phyloP scores from a whole-genome alignment of 352 stramenopile genomes.

The Pythium aphanidermatum region DNA sequence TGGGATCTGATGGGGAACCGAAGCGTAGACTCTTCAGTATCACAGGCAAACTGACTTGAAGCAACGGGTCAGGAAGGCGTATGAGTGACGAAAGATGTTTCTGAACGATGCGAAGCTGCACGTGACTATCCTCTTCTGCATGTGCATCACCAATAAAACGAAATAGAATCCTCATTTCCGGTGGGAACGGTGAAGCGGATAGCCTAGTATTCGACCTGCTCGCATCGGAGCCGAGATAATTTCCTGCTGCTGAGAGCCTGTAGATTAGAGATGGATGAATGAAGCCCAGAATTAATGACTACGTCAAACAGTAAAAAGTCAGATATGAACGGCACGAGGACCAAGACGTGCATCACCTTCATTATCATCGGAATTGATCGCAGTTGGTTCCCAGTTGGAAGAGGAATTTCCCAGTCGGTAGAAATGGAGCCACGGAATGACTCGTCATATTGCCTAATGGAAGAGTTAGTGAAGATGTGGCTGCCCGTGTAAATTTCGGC shows the following conservation, averaged over 20 bases:
- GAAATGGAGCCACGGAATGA: too few relatives aligned
- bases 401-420: too few relatives aligned
- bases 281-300: conserved; percentile 11
- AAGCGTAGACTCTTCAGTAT: conserved; percentile 50
- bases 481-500: conserved; percentile 55
- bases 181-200: conserved; percentile 30
- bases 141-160: conserved; percentile 42
- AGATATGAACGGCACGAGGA: not conserved
- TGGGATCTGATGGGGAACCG: conserved; percentile 29
- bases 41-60: conserved; percentile 44
- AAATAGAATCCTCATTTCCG: conserved; percentile 37
- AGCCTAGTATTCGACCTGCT: not conserved
- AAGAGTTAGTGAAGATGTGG: conserved; percentile 54
- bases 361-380: conserved; percentile 34
- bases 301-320: not conserved
- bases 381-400: not conserved
- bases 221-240: not conserved
- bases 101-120: conserved; percentile 29
- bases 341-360: conserved; percentile 29
- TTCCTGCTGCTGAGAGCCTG: conserved; percentile 8
- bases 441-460: conserved; percentile 32
- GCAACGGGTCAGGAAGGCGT: conserved; percentile 33
- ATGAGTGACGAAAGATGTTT: conserved; percentile 30
- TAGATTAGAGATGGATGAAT: conserved; percentile 12
- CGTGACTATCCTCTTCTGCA: conserved; percentile 26